Conservation (phyloP, 2,329 filamentous ascomycete genomes). For the Cladorrhinum sp. region DNA sequence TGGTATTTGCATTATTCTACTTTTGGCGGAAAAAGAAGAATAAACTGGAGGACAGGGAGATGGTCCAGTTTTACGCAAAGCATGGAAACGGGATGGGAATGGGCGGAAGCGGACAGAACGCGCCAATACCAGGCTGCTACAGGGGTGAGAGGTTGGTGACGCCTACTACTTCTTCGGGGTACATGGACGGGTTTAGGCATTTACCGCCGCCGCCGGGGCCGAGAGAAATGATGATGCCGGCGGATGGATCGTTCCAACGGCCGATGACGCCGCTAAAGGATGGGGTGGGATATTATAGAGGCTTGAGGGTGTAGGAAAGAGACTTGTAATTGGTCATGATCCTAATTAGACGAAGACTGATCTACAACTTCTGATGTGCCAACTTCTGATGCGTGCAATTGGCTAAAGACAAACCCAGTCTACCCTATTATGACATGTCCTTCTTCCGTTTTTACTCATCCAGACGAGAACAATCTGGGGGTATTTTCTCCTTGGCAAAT, state of each 20-base stretch:
- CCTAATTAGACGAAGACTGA: not conserved
- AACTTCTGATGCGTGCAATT: not conserved
- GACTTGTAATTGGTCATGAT: not conserved
- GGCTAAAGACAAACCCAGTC: not conserved
- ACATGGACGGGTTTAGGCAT: slow-evolving; percentile 8
- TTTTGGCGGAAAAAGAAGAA: slow-evolving; percentile 21
- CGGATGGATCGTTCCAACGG: not conserved
- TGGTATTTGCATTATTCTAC: slow-evolving; percentile 24
- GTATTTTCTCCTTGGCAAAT: not conserved
- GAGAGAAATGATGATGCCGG: slow-evolving; percentile 1
- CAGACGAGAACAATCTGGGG: not conserved
- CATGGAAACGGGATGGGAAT: slow-evolving; percentile 13
- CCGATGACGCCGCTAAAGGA: not conserved
- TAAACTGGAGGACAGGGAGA: slow-evolving; percentile 23
- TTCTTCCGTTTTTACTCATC: not conserved
- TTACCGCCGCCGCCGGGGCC: not conserved
- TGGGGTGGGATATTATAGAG: not conserved
- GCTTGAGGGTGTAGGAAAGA: not conserved
- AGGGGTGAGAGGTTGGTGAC: slow-evolving; percentile 22
- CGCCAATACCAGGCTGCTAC: slow-evolving; percentile 27
- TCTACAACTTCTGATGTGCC: no score
- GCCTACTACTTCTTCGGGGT: not conserved
- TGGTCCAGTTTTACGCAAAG: slow-evolving; percentile 24
- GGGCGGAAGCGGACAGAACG: not conserved
- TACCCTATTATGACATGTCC: not conserved